A percentile compares a stretch with the other conserved stretches of the same genome.
Evolutionary conservation across 1,284 basidiomycete genomes (phyloP).

Genomic region (Cutaneotrichosporon sp.): DNA sequence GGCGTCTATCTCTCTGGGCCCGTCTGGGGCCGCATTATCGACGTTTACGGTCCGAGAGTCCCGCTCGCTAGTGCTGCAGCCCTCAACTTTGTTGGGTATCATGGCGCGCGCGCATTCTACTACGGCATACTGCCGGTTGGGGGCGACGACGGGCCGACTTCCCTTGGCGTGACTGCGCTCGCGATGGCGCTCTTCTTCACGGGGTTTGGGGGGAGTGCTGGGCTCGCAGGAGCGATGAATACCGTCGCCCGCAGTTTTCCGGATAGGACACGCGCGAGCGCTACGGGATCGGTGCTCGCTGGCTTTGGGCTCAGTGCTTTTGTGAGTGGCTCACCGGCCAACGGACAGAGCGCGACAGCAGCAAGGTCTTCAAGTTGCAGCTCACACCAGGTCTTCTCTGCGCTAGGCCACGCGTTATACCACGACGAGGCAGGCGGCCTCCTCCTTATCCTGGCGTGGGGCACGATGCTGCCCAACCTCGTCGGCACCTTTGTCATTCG

Average conservation of each 20-base stretch:
- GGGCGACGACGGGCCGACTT: constrained; percentile 19
- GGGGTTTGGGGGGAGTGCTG: constrained; percentile 48
- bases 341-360: neutral
- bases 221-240: constrained; percentile 50
- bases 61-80: constrained; percentile 56
- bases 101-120: constrained; percentile 65
- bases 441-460: constrained; percentile 66
- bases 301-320: constrained; percentile 84
- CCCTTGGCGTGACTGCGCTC: constrained; percentile 36
- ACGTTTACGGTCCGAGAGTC: constrained; percentile 63
- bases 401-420: constrained; percentile 64
- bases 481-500: constrained; percentile 65
- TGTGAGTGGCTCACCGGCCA: constrained; percentile 13
- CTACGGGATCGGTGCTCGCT: constrained; percentile 70
- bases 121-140: constrained; percentile 48
- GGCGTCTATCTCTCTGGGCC: constrained; percentile 48
- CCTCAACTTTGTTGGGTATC: constrained; percentile 64
- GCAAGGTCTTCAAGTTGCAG: neutral
- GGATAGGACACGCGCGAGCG: constrained; percentile 60
- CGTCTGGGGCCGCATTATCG: constrained; percentile 66
- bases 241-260: constrained; percentile 52
- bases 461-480: constrained; percentile 68
- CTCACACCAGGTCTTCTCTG: constrained; percentile 60
- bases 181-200: constrained; percentile 47
- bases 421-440: constrained; percentile 70